A percentile compares a stretch with the other conserved stretches of the same genome.
Evolutionary conservation across 1,284 basidiomycete genomes (phyloP).

Genomic region (Puccinia hordei): DNA sequence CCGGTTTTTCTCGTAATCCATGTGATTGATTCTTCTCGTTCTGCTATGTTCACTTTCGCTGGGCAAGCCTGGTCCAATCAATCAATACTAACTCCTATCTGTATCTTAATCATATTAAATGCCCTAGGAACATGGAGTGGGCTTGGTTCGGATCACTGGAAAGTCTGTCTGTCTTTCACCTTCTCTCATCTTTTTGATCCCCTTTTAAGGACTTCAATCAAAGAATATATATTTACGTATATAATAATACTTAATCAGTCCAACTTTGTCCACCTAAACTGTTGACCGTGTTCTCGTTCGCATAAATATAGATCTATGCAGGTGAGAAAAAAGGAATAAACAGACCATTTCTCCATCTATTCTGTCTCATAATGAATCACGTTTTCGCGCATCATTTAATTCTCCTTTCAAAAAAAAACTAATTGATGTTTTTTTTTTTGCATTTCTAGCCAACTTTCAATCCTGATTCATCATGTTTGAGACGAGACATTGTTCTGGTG

Average conservation of each 20-base stretch:
- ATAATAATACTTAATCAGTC: background rate
- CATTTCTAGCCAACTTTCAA: conserved; percentile 61
- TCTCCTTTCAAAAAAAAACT: background rate
- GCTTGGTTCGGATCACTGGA: conserved; percentile 27
- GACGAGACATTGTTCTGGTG: conserved; percentile 63
- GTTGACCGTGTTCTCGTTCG: background rate
- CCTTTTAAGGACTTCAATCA: background rate
- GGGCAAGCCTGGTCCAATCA: background rate
- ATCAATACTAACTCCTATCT: background rate
- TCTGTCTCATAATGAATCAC: background rate
- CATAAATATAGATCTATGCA: conserved; percentile 20
- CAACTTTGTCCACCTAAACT: no score
- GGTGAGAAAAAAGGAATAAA: background rate
- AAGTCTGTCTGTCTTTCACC: background rate
- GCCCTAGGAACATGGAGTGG: conserved; percentile 17
- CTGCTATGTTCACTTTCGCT: background rate
- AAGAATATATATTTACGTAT: background rate
- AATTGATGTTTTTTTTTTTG: background rate
- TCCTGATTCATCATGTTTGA: conserved; percentile 60
- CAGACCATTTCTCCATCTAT: background rate
- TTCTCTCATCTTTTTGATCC: background rate
- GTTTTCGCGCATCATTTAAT: no score
- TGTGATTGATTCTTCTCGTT: conserved; percentile 4
- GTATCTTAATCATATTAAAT: background rate
- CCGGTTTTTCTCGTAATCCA: conserved; percentile 14